Base-by-base conservation (phyloP, 495 filamentous ascomycete species). In the Aspergillus coremiiformis region DNA sequence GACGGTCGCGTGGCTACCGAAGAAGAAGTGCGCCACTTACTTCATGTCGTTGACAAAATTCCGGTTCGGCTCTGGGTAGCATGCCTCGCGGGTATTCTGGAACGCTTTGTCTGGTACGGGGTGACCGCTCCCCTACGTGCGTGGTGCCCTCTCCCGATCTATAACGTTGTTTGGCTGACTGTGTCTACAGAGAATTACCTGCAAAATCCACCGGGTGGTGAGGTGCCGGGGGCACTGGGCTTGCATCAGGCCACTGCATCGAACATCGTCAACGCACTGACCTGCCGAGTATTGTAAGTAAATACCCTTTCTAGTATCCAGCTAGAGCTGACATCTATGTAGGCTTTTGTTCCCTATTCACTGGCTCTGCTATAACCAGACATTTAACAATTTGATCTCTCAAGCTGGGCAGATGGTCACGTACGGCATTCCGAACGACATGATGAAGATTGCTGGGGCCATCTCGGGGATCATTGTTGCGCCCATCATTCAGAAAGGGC, bases 401-500 rank as follows among this genome's bases (percentile, higher is more conserved):
- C 42, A 44, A 10, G 42, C 42, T 10, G 42, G 42, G 10, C 42
- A 45, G 14, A 45, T 45, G 43, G 24, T 45, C 19, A 45, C n/a
- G 3, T 29, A n/a, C 14, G 43, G 43, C 12, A 19, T 45, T 29
- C 43, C 43, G 8, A 45, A 45, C 14, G 43, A 45, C 29, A 20
- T n/a, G 14, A 24, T 29, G 3, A 29, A 24, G 8, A 17, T n/a
- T 14, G 4, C 29, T 6, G 29, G 29, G 14, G 23, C 23, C 24
- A 24, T 45, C 43, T 27, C 47, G 70, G 70, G 72, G 51, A 67
- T 80, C 52, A 46, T 78, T 4, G 61, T 77, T 45, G 64, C 68
- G 2, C 76, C 77, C 1, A 12, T 78, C n/a, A 65, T 83, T 23
- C 71, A 78, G 33, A 66, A 68, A 2, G 57, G 51, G 0, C 53